These are phyloP conservation scores for Rubia tinctorum DNA, from an alignment of 305 asterid species.

Conservation along the genomic window DNA sequence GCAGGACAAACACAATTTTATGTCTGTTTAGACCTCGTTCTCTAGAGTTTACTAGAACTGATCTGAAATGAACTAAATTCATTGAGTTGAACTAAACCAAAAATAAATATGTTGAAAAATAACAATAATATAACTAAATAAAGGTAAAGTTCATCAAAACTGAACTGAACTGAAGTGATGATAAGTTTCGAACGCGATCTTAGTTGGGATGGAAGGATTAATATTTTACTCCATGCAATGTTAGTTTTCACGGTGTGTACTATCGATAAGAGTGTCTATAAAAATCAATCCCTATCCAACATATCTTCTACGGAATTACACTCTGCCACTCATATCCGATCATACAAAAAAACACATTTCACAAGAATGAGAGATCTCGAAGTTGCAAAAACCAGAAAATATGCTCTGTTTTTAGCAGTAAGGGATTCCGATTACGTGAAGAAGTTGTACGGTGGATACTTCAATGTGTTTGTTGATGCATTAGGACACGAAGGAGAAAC, in stretches of 20 bases:
- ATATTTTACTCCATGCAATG: no score
- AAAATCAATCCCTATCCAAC: background rate
- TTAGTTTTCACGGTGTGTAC: background rate
- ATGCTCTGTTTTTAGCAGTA: slow-evolving; percentile 55
- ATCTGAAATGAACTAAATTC: no score
- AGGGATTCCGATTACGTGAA: slow-evolving; percentile 64
- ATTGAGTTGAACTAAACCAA: no score
- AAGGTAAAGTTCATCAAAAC: no score
- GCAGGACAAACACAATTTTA: no score
- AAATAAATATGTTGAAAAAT: no score
- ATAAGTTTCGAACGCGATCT: no score
- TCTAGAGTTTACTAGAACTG: no score
- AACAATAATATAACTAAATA: no score
- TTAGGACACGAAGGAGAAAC: slow-evolving; percentile 55
- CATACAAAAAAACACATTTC: background rate
- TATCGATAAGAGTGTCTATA: background rate
- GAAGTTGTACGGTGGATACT: slow-evolving; percentile 62
- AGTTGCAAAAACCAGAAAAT: slow-evolving; percentile 26
- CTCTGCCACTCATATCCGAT: background rate
- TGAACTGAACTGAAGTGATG: no score
- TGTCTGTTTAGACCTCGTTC: no score
- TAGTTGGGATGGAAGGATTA: no score
- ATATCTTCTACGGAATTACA: background rate
- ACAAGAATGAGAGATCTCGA: background rate
- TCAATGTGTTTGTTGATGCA: slow-evolving; percentile 56